A percentile compares a stretch with the other conserved stretches of the same genome.
Evolutionary conservation across 2,329 filamentous ascomycete genomes (phyloP).

Genomic region (Microdochium trichocladiopsis): DNA sequence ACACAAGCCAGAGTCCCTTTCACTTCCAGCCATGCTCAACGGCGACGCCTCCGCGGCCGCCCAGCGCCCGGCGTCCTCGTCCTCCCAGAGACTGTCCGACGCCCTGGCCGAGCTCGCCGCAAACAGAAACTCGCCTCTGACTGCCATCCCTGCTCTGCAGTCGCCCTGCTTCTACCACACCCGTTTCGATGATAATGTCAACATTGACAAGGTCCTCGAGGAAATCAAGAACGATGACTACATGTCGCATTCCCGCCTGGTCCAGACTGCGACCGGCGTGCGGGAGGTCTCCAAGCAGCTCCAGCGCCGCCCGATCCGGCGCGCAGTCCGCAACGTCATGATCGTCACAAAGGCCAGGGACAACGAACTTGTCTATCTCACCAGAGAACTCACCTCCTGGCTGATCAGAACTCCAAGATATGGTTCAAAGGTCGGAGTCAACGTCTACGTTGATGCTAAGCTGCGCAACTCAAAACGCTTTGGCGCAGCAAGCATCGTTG

Average conservation of each 20-base stretch:
- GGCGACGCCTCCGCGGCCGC: slow-evolving; percentile 26
- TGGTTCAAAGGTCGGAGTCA: slow-evolving; percentile 82
- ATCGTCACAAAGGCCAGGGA: slow-evolving; percentile 97
- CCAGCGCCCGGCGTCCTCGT: slow-evolving; percentile 33
- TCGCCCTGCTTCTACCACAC: slow-evolving; percentile 98
- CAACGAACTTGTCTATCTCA: slow-evolving; percentile 84
- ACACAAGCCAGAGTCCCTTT: slow-evolving; percentile 56
- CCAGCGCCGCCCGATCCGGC: slow-evolving; percentile 83
- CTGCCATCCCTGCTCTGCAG: slow-evolving; percentile 62
- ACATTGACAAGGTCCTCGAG: slow-evolving; percentile 89
- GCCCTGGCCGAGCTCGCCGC: slow-evolving; percentile 42
- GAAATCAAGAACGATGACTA: slow-evolving; percentile 86
- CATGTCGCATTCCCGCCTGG: slow-evolving; percentile 87
- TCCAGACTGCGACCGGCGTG: slow-evolving; percentile 92
- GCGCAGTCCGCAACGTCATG: slow-evolving; percentile 91
- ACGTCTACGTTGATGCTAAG: slow-evolving; percentile 97
- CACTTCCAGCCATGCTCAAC: slow-evolving; percentile 53
- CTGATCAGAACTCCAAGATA: slow-evolving; percentile 84
- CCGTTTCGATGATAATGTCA: slow-evolving; percentile 91
- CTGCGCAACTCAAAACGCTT: slow-evolving; percentile 84
- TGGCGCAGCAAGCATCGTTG: slow-evolving; percentile 63
- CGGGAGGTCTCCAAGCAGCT: slow-evolving; percentile 94
- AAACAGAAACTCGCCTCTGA: slow-evolving; percentile 28
- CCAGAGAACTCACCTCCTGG: slow-evolving; percentile 82
- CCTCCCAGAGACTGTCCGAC: slow-evolving; percentile 57